Percentiles rank a stretch among this genome's conserved stretches.
Evolutionary conservation across 306 rosid genomes (phyloP).

Genomic region (Fagus sylvatica): DNA sequence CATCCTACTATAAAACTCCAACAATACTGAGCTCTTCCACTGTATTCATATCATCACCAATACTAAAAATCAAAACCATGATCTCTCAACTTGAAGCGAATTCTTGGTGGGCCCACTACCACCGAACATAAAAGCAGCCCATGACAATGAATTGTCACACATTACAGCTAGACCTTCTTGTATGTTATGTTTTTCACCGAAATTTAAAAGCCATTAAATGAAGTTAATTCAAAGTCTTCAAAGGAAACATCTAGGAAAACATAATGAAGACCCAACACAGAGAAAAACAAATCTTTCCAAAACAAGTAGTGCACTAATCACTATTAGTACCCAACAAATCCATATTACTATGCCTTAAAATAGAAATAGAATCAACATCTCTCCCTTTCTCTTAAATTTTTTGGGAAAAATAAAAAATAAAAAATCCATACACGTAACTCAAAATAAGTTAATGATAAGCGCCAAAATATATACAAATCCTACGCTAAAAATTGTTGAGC

Average conservation of each 20-base stretch:
- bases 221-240: neutral
- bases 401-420: no score
- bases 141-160: no score
- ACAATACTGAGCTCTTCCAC: neutral
- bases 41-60: neutral
- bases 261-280: neutral
- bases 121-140: neutral
- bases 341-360: neutral
- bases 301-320: neutral
- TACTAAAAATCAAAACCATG: neutral
- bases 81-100: neutral
- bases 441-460: neutral
- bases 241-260: neutral
- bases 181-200: neutral
- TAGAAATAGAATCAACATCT: neutral
- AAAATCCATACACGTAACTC: neutral
- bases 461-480: neutral
- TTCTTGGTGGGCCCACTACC: neutral
- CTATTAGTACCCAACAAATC: neutral
- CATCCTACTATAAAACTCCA: neutral
- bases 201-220: neutral
- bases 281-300: neutral
- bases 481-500: neutral
- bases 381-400: neutral
- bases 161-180: neutral